Evolutionary conservation across 768 basidiomycete genomes (phyloP), one percentile per base, ranked within the genome.

Genomic region (Pisolithus sp.): DNA sequence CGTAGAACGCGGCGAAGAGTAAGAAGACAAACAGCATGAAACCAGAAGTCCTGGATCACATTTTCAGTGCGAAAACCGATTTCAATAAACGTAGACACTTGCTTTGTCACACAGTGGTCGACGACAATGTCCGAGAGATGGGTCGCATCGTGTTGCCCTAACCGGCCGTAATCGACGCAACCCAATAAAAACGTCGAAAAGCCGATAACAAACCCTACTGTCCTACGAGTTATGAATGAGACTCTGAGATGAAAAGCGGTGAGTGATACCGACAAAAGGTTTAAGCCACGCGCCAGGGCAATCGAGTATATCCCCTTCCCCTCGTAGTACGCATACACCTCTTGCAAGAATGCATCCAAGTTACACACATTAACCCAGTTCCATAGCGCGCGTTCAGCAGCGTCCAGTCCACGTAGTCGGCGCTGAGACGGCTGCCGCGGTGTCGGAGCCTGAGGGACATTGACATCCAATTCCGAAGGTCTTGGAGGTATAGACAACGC

Each of bases 291-390:
- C 8, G 89, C 79, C 20, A 99, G 76, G 12, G 90, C 90, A 60
- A 99, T 99, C 59, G 91, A 93, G 64, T 88, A 97, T 34, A 97
- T 86, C 1, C 96, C 96, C 65, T 96, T 96, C 23, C 94, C 93
- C 63, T 91, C 87, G 65, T 99, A 99, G 68, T 98, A 99, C 42
- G 78, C 76, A 68, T 99, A 98, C 37, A 91, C 91, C 56, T 97
- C 93, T 69, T 95, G 91, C 26, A 99, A 71, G 68, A 94, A 99
- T 7, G 83, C 85, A 62, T 99, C 96, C 37, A 99, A 77, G 64
- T 99, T 97, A 65, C 93, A 92, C 12, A 98, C 93, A 64, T 99
- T 99, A 53, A 97, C 93, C 96, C 96, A 99, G 52, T 89, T 88
- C 96, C 96, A 99, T 45, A 98, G 68, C 1, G 96, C 96, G 53